Conservation (phyloP, 78 protist species). For the Planoprotostelium fungivorum region DNA sequence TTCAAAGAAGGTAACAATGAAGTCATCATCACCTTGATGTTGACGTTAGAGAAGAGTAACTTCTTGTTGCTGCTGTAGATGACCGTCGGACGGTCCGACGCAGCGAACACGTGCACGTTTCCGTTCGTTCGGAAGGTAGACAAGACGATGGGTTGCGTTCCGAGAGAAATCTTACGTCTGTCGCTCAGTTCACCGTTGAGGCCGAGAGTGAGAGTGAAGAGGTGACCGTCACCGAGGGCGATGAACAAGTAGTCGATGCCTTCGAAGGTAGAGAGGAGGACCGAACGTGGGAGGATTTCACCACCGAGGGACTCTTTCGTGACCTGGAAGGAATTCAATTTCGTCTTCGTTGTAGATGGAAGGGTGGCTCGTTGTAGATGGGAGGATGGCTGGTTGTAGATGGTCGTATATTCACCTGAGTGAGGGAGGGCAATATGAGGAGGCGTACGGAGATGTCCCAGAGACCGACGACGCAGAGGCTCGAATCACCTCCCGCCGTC, state of each 20-base stretch:
- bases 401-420: conserved; percentile 18
- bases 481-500: conserved; percentile 6
- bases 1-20: background rate
- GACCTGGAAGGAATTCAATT: background rate
- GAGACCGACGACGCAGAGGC: conserved; percentile 62
- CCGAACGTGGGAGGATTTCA: conserved; percentile 75
- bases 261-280: conserved; percentile 55
- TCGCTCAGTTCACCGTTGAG: conserved; percentile 34
- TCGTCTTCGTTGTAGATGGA: background rate
- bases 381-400: background rate
- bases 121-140: conserved; percentile 25
- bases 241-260: conserved; percentile 40
- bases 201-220: conserved; percentile 56
- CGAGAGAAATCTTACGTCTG: conserved; percentile 66
- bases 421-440: conserved; percentile 61
- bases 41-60: conserved; percentile 75
- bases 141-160: conserved; percentile 80
- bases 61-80: conserved; percentile 57
- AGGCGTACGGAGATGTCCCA: conserved; percentile 77
- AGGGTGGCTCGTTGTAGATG: background rate
- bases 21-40: conserved; percentile 36
- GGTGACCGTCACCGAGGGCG: conserved; percentile 89
- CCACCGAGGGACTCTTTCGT: conserved; percentile 40
- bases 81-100: conserved; percentile 87
- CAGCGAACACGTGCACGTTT: conserved; percentile 69